Conservation (phyloP, 805 yeast species). For the Wickerhamiella cacticola region DNA sequence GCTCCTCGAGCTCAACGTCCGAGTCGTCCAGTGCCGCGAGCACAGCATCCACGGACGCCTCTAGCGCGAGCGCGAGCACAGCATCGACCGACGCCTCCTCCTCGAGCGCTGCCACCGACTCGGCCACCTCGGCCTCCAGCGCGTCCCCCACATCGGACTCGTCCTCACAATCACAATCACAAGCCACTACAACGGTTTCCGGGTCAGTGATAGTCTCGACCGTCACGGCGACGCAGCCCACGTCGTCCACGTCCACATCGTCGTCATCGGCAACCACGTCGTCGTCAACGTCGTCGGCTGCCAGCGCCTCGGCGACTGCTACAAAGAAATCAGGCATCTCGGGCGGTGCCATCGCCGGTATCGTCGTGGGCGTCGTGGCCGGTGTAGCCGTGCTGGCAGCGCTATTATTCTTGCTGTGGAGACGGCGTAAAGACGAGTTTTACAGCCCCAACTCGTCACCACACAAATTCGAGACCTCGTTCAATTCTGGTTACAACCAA, state of each 20-base stretch:
- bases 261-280: conserved; percentile 7
- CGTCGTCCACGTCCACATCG: conserved; percentile 1
- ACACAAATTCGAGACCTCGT: conserved; percentile 19
- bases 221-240: conserved; percentile 17
- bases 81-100: conserved; percentile 17
- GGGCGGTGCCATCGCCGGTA: conserved; percentile 49
- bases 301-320: conserved; percentile 23
- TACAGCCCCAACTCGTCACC: conserved; percentile 26
- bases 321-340: conserved; percentile 24
- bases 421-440: conserved; percentile 33
- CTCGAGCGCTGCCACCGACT: conserved; percentile 15
- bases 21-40: conserved; percentile 25
- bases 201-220: conserved; percentile 12
- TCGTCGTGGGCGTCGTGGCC: conserved; percentile 42
- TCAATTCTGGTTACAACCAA: conserved; percentile 20
- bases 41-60: conserved; percentile 23
- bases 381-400: conserved; percentile 36
- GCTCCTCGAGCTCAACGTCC: conserved; percentile 19
- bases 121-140: conserved; percentile 20
- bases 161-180: background rate
- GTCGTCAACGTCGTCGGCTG: conserved; percentile 20
- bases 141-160: conserved; percentile 13
- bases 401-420: conserved; percentile 32
- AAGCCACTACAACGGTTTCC: background rate
- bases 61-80: conserved; percentile 7